Percentiles rank a stretch among this genome's conserved stretches.
Conservation (phyloP, 805 yeast species). For the Ogataea sp. region DNA sequence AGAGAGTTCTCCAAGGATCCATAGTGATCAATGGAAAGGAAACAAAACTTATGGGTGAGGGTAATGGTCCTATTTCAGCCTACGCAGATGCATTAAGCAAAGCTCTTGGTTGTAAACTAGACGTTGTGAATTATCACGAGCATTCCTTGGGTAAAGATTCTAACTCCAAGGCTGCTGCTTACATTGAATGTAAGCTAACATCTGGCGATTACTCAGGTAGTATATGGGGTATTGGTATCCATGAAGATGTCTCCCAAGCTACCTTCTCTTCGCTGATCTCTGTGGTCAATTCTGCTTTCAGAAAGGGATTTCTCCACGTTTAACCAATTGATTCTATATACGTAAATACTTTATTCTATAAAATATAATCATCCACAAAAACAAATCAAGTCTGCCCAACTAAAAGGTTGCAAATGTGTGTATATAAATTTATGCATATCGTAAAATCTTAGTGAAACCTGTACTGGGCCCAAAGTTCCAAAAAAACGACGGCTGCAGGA, state of each 20-base stretch:
- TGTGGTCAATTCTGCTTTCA: slow-evolving; percentile 28
- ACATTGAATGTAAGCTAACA: slow-evolving; percentile 32
- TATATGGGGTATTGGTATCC: slow-evolving; percentile 52
- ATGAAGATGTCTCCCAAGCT: slow-evolving; percentile 49
- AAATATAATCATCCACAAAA: neutral
- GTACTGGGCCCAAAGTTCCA: neutral
- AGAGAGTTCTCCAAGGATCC: slow-evolving; percentile 38
- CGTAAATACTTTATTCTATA: neutral
- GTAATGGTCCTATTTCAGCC: slow-evolving; percentile 82
- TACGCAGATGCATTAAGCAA: slow-evolving; percentile 53
- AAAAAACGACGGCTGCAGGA: slow-evolving; percentile 40
- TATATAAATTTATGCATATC: neutral
- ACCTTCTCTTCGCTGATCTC: slow-evolving; percentile 43
- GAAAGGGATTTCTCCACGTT: neutral
- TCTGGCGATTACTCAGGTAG: slow-evolving; percentile 11
- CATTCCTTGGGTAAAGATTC: slow-evolving; percentile 76
- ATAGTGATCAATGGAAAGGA: slow-evolving; percentile 37
- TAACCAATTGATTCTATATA: neutral
- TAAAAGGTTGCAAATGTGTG: neutral
- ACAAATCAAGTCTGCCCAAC: neutral
- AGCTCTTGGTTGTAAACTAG: slow-evolving; percentile 39
- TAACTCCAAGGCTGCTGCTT: slow-evolving; percentile 69
- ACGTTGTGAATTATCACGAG: slow-evolving; percentile 66
- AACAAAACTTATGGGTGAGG: slow-evolving; percentile 44
- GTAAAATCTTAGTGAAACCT: neutral